A percentile compares a stretch with the other conserved stretches of the same genome.
Evolutionary conservation across 352 stramenopile genomes (phyloP).

Genomic region (Pythium aphanidermatum): DNA sequence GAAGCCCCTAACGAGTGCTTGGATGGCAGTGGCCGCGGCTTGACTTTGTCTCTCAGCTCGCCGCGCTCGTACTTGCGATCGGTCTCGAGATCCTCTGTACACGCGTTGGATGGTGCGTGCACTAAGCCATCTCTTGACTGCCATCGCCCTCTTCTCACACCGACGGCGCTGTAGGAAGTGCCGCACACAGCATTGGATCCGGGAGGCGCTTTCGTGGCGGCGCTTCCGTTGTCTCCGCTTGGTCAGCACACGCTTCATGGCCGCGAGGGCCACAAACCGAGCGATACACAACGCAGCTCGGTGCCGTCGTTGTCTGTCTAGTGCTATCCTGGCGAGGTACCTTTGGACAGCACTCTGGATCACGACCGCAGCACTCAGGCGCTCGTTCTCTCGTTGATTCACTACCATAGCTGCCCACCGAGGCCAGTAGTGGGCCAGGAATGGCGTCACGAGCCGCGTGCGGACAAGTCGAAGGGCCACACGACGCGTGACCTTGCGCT

Average conservation of each 20-base stretch:
- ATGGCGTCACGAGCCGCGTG: constrained; percentile 27
- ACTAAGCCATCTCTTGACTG: constrained; percentile 29
- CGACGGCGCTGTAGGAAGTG: constrained; percentile 20
- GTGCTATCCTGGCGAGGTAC: constrained; percentile 6
- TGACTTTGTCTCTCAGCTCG: not conserved
- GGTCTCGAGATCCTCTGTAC: constrained; percentile 30
- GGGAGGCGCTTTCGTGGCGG: constrained; percentile 15
- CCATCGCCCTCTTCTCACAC: not conserved
- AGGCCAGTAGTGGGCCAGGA: constrained; percentile 27
- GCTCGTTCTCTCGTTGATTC: constrained; percentile 11
- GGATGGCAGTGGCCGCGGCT: constrained; percentile 19
- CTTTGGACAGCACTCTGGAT: constrained; percentile 37
- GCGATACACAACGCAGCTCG: constrained; percentile 25
- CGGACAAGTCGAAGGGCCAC: constrained; percentile 33
- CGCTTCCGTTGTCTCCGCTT: constrained; percentile 1
- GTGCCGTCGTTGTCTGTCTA: constrained; percentile 13
- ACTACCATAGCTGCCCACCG: constrained; percentile 19
- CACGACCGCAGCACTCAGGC: constrained; percentile 23
- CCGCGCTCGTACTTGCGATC: constrained; percentile 1
- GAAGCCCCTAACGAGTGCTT: constrained; percentile 19
- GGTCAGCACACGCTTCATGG: constrained; percentile 16
- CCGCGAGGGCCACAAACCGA: constrained; percentile 25
- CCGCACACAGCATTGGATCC: constrained; percentile 29
- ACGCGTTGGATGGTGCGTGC: constrained; percentile 37
- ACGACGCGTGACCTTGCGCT: constrained; percentile 20